phyloP scores from a whole-genome alignment of 495 filamentous ascomycete genomes.

The Baudoinia panamericana region DNA sequence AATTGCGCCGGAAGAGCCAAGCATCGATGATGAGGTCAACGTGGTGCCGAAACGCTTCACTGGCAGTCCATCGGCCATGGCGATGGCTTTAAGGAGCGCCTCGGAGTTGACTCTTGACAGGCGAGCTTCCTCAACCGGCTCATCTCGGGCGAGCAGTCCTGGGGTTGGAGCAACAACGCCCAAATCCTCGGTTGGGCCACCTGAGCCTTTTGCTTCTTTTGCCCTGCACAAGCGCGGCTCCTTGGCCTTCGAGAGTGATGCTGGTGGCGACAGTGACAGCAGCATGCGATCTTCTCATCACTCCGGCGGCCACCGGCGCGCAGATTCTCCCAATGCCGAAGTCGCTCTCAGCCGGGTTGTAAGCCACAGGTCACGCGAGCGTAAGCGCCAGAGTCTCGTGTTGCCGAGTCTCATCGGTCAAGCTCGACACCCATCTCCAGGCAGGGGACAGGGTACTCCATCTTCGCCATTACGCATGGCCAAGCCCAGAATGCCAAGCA shows the following conservation, averaged over 20 bases:
- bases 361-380: conserved; percentile 47
- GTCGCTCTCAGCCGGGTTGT: conserved; percentile 55
- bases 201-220: conserved; percentile 2
- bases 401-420: conserved; percentile 51
- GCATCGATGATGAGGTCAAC: conserved; percentile 29
- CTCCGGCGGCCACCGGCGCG: conserved; percentile 38
- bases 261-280: conserved; percentile 68
- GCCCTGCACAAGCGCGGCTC: conserved; percentile 48
- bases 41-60: background rate
- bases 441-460: conserved; percentile 49
- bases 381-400: conserved; percentile 71
- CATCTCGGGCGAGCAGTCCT: conserved; percentile 77
- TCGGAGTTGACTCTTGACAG: conserved; percentile 31
- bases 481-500: conserved; percentile 67
- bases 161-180: conserved; percentile 74
- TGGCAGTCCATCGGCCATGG: conserved; percentile 44
- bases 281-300: conserved; percentile 66
- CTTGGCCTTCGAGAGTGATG: conserved; percentile 63
- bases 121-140: conserved; percentile 47
- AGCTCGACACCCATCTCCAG: conserved; percentile 79
- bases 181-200: conserved; percentile 13
- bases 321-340: conserved; percentile 85
- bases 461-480: conserved; percentile 77
- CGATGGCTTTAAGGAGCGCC: conserved; percentile 39
- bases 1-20: too few species aligned